Base-by-base conservation (phyloP, 257 asterid species). In the Anisodus tanguticus region DNA sequence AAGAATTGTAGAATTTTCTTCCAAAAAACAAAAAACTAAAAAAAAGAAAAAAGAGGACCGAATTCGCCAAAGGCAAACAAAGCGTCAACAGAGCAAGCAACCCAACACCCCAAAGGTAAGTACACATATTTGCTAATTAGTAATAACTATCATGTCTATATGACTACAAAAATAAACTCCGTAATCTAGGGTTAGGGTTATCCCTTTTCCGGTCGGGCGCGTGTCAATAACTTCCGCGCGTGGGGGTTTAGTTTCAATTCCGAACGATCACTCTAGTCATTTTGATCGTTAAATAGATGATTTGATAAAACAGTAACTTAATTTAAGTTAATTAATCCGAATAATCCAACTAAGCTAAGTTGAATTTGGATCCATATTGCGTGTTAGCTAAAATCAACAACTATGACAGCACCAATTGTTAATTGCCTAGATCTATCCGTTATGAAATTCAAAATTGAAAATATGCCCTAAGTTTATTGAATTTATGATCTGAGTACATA, bases 41-140 rank as follows among this genome's bases (percentile, higher is more conserved):
- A 39, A 3, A 3, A 69, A 69, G 17, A 39, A 39, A 69, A 69
- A 41, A 69, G 54, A 17, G 54, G 26, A 10, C 31, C 45, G 78
- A 15, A 39, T 69, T 69, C 10, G 6, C 8, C 31, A 31, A 69
- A 69, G 78, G 35, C 78, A 41, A 7, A 8, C 54, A 49, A 49
- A 49, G 54, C 9, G 45, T 49, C 54, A 69, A 69, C 78, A 69
- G 78, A 39, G 78, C 54, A 69, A 69, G 77, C 77, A 39, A 17
- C 15, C 78, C 39, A 31, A 31, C 35, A 1, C 35, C 35, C 35
- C 35, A 69, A 39, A 69, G 78, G 78, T 69, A 41, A 31, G 45
- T 41, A 69, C 17, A 49, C 54, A 41, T 22, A 39, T 39, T 69
- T 69, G 78, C 54, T 41, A 41, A n/a, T n/a, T n/a, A n/a, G n/a